phyloP scores from a whole-genome alignment of 2,329 filamentous ascomycete genomes.

The Aspergillus sp. region DNA sequence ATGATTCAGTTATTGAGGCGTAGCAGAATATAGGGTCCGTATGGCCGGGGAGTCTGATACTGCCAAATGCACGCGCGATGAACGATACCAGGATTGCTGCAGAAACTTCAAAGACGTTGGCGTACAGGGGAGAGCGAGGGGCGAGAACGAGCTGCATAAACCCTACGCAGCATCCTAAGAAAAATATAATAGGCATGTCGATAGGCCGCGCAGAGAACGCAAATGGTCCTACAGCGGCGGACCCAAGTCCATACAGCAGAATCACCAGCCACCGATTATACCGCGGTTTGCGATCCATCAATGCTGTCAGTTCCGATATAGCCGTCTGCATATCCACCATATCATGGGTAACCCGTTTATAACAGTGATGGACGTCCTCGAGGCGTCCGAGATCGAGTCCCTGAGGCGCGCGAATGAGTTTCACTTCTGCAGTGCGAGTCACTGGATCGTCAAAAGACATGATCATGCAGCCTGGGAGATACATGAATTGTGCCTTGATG shows the following conservation, averaged over 20 bases:
- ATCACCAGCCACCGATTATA: conserved; percentile 59
- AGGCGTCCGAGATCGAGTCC: conserved; percentile 48
- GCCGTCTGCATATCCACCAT: conserved; percentile 49
- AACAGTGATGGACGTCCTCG: conserved; percentile 48
- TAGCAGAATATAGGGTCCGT: conserved; percentile 62
- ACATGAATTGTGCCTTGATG: conserved; percentile 88
- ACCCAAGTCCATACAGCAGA: conserved; percentile 72
- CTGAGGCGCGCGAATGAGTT: conserved; percentile 45
- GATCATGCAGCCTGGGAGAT: conserved; percentile 92
- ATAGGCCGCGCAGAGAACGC: conserved; percentile 76
- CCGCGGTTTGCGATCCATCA: conserved; percentile 58
- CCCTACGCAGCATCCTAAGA: conserved; percentile 74
- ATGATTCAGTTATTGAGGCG: conserved; percentile 69
- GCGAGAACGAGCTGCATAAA: conserved; percentile 74
- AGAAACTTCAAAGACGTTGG: conserved; percentile 66
- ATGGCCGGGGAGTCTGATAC: conserved; percentile 52
- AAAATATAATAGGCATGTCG: conserved; percentile 75
- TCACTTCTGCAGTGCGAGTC: conserved; percentile 51
- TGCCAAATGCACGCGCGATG: conserved; percentile 67
- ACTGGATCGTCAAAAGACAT: conserved; percentile 72
- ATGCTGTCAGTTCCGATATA: conserved; percentile 51
- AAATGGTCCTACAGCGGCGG: conserved; percentile 74
- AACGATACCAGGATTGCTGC: conserved; percentile 69
- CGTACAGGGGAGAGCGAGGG: conserved; percentile 69
- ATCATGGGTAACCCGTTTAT: conserved; percentile 52